Evolutionary conservation across 2,329 filamentous ascomycete genomes (phyloP), one percentile per base, ranked within the genome.

Genomic region (Aspergillus niger): DNA sequence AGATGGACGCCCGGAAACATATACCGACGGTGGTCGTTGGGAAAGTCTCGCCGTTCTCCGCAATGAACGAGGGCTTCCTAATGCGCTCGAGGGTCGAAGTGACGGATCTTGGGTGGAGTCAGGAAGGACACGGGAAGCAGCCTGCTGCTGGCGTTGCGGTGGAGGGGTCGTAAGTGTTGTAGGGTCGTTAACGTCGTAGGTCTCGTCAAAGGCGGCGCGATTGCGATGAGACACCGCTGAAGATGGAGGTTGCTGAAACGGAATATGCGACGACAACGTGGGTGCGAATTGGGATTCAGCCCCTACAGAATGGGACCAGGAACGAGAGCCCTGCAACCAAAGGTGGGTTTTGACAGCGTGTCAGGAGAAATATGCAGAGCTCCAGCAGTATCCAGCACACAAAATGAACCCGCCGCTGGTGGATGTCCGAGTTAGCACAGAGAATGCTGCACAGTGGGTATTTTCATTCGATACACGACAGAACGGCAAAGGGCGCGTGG

Each of bases 121-220:
- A 67, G 80, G 78, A 68, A 80, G 82, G 68, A 74, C 68, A 64
- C 69, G 64, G 58, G 64, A 67, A 67, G 69, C 69, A 69, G 72
- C 63, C 70, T 79, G 81, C 77, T 79, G 79, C 74, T 81, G 79
- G 76, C 76, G 80, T 74, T 80, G 80, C 72, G 63, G 73, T 66
- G 70, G 65, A 70, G 72, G 69, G 68, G 76, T 75, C 75, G 77
- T 78, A 74, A 78, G 71, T 68, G 78, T 75, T 70, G 70, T 65
- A 60, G 72, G 77, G 73, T 83, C 80, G 83, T 85, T 71, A 80
- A 78, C 66, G 67, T 84, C 82, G 83, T 84, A 72, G 74, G 76
- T 74, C 75, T 85, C 82, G 82, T 85, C 74, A 84, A 77, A 74
- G 57, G 72, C 70, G 74, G 69, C 67, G 64, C 65, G 70, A 66